phyloP scores from a whole-genome alignment of 169 alveolate genomes.

The Cryptosporidium xiaoi region DNA sequence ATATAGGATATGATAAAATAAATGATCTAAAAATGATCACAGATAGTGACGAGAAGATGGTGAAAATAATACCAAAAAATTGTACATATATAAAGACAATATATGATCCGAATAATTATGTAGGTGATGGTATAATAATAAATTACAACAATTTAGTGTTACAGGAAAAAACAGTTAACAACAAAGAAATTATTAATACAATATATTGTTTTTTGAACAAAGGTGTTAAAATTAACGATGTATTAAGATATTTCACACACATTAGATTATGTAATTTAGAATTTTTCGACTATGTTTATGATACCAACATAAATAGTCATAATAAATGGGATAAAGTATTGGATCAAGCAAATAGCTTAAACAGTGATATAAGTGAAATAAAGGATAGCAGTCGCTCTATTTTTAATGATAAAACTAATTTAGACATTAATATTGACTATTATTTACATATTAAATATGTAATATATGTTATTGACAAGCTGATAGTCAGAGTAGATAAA shows the following conservation, averaged over 20 bases:
- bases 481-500: background rate
- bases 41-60: background rate
- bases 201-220: background rate
- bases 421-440: too few relatives aligned
- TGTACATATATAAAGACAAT: conserved; percentile 22
- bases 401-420: background rate
- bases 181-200: background rate
- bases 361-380: too few relatives aligned
- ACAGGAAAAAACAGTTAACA: background rate
- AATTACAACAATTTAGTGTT: conserved; percentile 3
- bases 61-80: conserved; percentile 26
- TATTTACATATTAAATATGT: too few relatives aligned
- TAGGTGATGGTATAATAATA: conserved; percentile 27
- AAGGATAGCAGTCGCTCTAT: background rate
- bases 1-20: background rate
- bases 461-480: background rate
- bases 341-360: background rate
- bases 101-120: conserved; percentile 4
- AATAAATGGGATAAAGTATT: conserved; percentile 3
- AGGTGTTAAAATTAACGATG: background rate
- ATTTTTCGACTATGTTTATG: conserved; percentile 12
- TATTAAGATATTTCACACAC: conserved; percentile 24
- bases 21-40: background rate
- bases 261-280: conserved; percentile 32
- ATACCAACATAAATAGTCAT: background rate